Evolutionary conservation across 2,329 filamentous ascomycete genomes (phyloP), one percentile per base, ranked within the genome.

Genomic region (Escovopsis sp.): DNA sequence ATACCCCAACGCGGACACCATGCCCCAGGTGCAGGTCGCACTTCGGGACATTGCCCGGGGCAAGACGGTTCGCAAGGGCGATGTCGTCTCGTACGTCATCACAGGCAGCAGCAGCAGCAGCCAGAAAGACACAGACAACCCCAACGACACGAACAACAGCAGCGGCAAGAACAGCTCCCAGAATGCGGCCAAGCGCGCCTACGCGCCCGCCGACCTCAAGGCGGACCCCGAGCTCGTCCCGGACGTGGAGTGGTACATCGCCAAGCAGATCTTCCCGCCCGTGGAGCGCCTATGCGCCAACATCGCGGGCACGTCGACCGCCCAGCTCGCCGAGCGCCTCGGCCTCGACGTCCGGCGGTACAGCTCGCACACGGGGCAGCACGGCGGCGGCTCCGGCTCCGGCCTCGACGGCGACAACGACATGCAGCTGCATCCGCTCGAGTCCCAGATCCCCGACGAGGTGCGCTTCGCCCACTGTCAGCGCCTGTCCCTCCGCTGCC

Each of bases 221-320:
- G 52, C 73, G 13, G 81, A 82, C 45, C 76, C 79, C 1, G 78
- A 66, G 1, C 68, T 98, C 6, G 70, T 79, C 39, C 84, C 87
- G 2, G 90, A 98, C 51, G 72, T 94, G n/a, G 90, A 98, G 53
- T 96, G 87, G 72, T 98, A 98, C 56, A 74, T 98, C 27, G 80
- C 85, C 63, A 98, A 98, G 65, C 90, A 98, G 58, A 94, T 98
- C 39, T 85, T 98, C 60, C 90, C 90, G 10, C 90, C 90, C 0
- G 90, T 98, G 18, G 90, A 98, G 62, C 84, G 90, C 68, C 76
- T 98, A 16, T 98, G 90, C 54, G 90, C 88, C 41, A 94, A 93
- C 40, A 94, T 98, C 49, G 74, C 75, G 12, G 90, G 90, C 39
- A 98, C 90, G 2, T 92, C 94, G 43, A 81, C 88, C 7, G 75